Evolutionary conservation across 179 eudicot genomes (phyloP), one percentile per base, ranked within the genome.

Genomic region (Corrigiola litoralis): DNA sequence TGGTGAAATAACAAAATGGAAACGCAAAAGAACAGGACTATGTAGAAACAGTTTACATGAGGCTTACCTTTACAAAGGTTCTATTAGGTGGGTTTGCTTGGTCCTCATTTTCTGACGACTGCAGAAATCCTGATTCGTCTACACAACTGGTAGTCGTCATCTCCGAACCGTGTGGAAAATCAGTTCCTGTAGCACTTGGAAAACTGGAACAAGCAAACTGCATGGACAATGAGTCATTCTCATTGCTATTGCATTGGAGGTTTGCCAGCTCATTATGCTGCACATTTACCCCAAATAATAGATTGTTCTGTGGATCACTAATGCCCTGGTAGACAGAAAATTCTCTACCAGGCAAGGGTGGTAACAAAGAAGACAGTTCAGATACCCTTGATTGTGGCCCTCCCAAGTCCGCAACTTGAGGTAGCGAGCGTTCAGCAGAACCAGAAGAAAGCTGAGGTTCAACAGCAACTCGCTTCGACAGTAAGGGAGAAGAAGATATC

Each of bases 41-140:
- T 4, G 29, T 2, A 38, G 1, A 21, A 55, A 36, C 3, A 67
- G 41, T 25, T 32, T 58, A 21, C 21, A 58, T 32, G 31, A 68
- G 65, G 21, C 70, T 82, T 61, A 85, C 96, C 92, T 88, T 86
- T 1, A 88, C 92, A 65, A 88, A 87, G 81, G 85, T 84, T 81
- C 84, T 58, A 57, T 74, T 63, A 46, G 78, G 68, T 29, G 79
- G 78, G 79, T 77, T 84, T 76, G 59, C 82, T 61, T 82, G 86
- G 65, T 75, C 90, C 78, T 65, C 76, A 69, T 89, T 81, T 67
- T 87, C 90, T 7, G 87, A 71, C 69, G 87, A 75, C 83, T 78
- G 96, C 81, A 87, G 50, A 67, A 81, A 80, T 65, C 95, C 85
- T 24, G 92, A 81, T 58, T 88, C 88, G 34, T 79, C 86, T 5